Evolutionary conservation across 352 stramenopile genomes (phyloP), one percentile per base, ranked within the genome.

Genomic region (Saprolegnia diclina): DNA sequence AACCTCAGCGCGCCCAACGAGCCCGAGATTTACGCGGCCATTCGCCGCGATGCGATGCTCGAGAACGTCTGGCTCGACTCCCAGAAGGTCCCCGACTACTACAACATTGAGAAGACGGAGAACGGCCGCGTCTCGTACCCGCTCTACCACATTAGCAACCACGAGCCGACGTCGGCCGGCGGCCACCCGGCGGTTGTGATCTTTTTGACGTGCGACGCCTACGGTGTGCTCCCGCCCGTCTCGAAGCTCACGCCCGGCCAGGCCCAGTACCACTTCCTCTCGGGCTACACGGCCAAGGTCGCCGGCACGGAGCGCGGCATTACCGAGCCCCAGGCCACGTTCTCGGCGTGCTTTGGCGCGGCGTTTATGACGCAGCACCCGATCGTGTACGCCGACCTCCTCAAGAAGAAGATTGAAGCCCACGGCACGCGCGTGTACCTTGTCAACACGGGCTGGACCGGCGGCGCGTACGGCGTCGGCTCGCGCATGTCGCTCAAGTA

Each of bases 391-490:
- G 77, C 77, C 38, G 77, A 81, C 55, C 38, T 84, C 67, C 75
- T 84, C 72, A 81, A 84, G 77, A 80, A 78, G 74, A 84, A 84
- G 76, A 75, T 84, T 21, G 55, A 81, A 56, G 59, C 77, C 40
- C 77, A 84, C 72, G 72, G 76, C 56, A 84, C 76, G 54, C 59
- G 78, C 35, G 77, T 82, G 26, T 84, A 75, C 71, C 65, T 84
- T 22, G 91, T 99, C 71, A 98, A 99, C 84, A 98, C 90, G 44
- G 96, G 96, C 74, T 98, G 96, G 95, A 93, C 87, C 48, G 96
- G 96, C 59, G 96, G 96, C 65, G 83, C 91, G 64, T 98, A 98
- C 77, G 95, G 94, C 65, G 91, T 97, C 46, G 97, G 96, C 69
- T 89, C 98, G 77, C 92, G 97, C 78, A 99, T 99, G 96, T 96